These are phyloP conservation scores for Globisporangium orthogonon DNA, from an alignment of 352 stramenopile species.

Conservation along the genomic window DNA sequence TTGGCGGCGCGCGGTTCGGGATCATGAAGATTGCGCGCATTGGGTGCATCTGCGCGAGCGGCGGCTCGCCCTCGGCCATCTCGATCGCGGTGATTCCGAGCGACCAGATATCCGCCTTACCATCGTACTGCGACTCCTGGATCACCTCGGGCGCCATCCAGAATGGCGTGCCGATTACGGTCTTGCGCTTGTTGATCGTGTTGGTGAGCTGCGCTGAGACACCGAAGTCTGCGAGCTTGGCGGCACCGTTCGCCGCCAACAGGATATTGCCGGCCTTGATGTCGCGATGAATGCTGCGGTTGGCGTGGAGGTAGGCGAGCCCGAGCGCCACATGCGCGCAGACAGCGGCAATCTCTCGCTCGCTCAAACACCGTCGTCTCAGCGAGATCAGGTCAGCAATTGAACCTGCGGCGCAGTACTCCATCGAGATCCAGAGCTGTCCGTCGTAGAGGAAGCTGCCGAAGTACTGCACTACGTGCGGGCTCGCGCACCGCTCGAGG, in stretches of 20 bases:
- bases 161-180: conserved; percentile 87
- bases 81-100: conserved; percentile 89
- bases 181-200: conserved; percentile 89
- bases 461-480: conserved; percentile 85
- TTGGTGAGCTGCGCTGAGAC: conserved; percentile 87
- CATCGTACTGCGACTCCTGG: conserved; percentile 78
- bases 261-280: conserved; percentile 88
- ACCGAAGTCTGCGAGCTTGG: conserved; percentile 89
- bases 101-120: conserved; percentile 80
- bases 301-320: conserved; percentile 75
- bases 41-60: conserved; percentile 82
- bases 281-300: conserved; percentile 82
- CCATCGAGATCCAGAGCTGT: conserved; percentile 87
- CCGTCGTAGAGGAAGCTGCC: conserved; percentile 70
- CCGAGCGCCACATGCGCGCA: conserved; percentile 65
- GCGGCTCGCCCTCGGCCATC: conserved; percentile 80
- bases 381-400: conserved; percentile 74
- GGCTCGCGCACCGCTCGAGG: conserved; percentile 69
- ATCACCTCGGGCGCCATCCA: conserved; percentile 92
- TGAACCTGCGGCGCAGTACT: conserved; percentile 82
- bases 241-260: conserved; percentile 48
- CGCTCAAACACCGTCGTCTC: conserved; percentile 37
- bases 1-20: conserved; percentile 51
- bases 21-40: conserved; percentile 85
- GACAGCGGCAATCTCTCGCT: conserved; percentile 66